A percentile compares a stretch with the other conserved stretches of the same genome.
Conservation (phyloP, 495 filamentous ascomycete species). For the Podospora pseudopauciseta region DNA sequence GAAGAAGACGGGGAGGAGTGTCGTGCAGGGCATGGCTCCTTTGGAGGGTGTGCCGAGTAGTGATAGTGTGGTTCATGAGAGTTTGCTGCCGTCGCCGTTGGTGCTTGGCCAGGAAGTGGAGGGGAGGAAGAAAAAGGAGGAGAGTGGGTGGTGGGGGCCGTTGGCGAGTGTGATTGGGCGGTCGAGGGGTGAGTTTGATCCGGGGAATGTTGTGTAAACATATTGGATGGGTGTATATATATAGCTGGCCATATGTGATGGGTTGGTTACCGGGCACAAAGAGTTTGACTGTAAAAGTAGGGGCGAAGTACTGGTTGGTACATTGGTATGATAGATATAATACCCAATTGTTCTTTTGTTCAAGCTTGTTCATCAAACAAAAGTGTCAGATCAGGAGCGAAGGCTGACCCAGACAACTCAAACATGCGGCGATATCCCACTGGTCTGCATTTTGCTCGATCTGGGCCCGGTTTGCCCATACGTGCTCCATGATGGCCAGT, state of each 20-base stretch:
- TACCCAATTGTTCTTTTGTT: not conserved
- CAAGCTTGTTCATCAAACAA: not conserved
- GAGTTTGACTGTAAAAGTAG: not conserved
- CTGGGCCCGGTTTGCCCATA: conserved; percentile 42
- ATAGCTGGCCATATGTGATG: not conserved
- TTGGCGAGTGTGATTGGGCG: conserved; percentile 10
- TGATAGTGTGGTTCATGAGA: not conserved
- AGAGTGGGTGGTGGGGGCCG: conserved; percentile 36
- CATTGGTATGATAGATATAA: not conserved
- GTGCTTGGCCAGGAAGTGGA: not conserved
- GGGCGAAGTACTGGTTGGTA: not conserved
- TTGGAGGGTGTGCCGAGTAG: not conserved
- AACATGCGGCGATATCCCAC: conserved; percentile 41
- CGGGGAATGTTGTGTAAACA: conserved; percentile 2
- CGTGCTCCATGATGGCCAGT: conserved; percentile 49
- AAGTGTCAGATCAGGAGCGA: conserved; percentile 37
- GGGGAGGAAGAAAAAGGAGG: not conserved
- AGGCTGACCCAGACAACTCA: conserved; percentile 35
- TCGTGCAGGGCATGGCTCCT: conserved; percentile 2
- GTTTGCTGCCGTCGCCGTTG: conserved; percentile 6
- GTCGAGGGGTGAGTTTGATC: conserved; percentile 13
- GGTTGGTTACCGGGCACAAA: not conserved
- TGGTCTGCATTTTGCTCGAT: conserved; percentile 29
- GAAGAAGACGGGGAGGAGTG: not conserved
- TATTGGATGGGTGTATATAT: not conserved